A percentile compares a stretch with the other conserved stretches of the same genome.
Conservation (phyloP, 352 stramenopile species). For the Phytophthora quininea region DNA sequence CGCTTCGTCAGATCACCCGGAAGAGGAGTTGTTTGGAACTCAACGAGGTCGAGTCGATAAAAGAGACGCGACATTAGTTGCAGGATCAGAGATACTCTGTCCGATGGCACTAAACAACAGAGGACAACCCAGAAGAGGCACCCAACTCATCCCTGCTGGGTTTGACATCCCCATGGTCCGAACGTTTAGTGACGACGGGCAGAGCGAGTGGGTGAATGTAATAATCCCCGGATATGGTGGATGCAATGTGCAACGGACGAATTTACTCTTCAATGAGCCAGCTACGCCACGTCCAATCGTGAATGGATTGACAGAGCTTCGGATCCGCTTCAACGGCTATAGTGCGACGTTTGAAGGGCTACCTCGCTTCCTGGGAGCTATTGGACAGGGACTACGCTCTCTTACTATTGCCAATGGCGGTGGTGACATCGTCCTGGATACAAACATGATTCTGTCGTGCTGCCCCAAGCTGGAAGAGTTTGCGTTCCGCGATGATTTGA, state of each 20-base stretch:
- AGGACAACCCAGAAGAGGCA: background rate
- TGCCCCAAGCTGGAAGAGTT: conserved; percentile 4
- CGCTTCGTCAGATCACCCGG: background rate
- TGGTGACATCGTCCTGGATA: background rate
- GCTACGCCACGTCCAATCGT: too few relatives aligned
- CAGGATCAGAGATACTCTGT: background rate
- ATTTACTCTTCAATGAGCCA: conserved; percentile 3
- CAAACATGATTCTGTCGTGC: conserved; percentile 1
- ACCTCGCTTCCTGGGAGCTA: background rate
- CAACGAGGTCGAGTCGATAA: background rate
- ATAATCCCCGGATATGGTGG: conserved; percentile 13
- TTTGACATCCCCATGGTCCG: background rate
- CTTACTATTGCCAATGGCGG: conserved; percentile 1
- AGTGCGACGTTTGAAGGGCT: background rate
- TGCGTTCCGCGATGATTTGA: background rate
- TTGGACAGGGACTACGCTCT: conserved; percentile 4
- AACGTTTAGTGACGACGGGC: conserved; percentile 12
- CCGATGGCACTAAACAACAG: background rate
- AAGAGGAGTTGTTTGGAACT: background rate
- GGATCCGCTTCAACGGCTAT: conserved; percentile 6
- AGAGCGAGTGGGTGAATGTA: conserved; percentile 12
- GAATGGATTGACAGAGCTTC: background rate
- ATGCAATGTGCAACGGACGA: conserved; percentile 6
- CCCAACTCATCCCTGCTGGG: background rate
- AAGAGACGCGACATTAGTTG: background rate